Base-by-base conservation (phyloP, 306 rosid species). In the Acacia acuminata region DNA sequence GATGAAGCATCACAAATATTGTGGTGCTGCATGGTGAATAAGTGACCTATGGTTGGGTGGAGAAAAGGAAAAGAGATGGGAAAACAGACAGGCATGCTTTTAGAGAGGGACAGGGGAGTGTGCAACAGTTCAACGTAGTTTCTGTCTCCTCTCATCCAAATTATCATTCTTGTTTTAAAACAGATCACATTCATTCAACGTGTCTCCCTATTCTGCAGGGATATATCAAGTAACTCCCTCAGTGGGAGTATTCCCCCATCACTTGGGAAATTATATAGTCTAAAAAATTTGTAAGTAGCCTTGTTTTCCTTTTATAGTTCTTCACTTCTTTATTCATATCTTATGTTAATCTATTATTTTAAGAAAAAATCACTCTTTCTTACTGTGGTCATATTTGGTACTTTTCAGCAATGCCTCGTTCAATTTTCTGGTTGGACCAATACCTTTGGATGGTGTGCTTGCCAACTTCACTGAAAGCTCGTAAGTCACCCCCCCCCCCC, bases 161-260 rank as follows among this genome's bases (percentile, higher is more conserved):
- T 71, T 67, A 4, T 10, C 55, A 32, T 85, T 71, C 43, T 84
- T 56, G 78, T 66, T 69, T 79, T 74, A 68, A 68, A 76, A 36
- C 71, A 43, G 48, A 77, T 80, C 82, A 76, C 61, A 76, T 78
- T 78, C 76, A 85, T 65, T 73, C 61, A 76, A 64, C 68, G 63
- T 42, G 77, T 83, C 83, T 81, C 72, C 42, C 58, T 78, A 81
- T 84, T 71, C 74, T 77, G 55, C 95, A 95, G 98, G 88, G 98
- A 95, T 83, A 83, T 95, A 85, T 95, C 98, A 85, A 92, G 97
- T 81, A 95, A 95, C 88, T 90, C 93, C 45, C 91, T 95, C n/a
- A 84, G 92, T 73, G 99, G 96, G 83, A 92, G 44, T 82, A 87
- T 93, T 83, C 98, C 99, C 75, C 63, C 58, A 38, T 91, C 96